Conservation (phyloP, 2,329 filamentous ascomycete genomes). For the Epichloe baconii region DNA sequence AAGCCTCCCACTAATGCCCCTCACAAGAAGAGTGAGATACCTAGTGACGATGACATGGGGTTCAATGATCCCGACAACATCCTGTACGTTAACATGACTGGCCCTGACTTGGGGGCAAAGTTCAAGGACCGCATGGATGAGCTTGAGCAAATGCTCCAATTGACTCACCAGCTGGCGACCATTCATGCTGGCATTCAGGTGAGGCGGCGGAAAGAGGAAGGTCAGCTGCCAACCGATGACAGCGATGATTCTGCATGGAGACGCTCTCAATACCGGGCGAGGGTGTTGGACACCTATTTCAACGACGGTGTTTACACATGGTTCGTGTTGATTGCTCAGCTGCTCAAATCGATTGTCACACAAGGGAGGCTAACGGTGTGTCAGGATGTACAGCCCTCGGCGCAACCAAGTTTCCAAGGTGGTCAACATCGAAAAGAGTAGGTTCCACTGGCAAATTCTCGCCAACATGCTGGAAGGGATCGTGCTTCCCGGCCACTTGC, state of each 20-base stretch:
- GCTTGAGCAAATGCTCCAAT: not conserved
- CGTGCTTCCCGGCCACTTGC: not conserved
- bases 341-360: not conserved
- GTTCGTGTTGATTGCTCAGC: not conserved
- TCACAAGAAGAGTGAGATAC: not conserved
- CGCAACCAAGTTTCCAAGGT: not conserved
- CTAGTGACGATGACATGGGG: not conserved
- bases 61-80: not conserved
- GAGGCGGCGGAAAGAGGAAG: not conserved
- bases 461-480: not conserved
- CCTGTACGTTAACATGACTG: not conserved
- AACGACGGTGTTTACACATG: not conserved
- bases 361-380: not conserved
- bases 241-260: not conserved
- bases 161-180: not conserved
- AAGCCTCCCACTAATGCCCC: not conserved
- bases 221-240: not conserved
- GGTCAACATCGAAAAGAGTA: not conserved
- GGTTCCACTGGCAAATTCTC: not conserved
- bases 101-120: not conserved
- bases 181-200: not conserved
- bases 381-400: not conserved
- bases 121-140: not conserved
- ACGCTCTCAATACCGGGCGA: not conserved
- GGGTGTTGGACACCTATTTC: not conserved